Evolutionary conservation across 2,329 filamentous ascomycete species (phyloP).

Genomic region (Daldinia sp.): DNA sequence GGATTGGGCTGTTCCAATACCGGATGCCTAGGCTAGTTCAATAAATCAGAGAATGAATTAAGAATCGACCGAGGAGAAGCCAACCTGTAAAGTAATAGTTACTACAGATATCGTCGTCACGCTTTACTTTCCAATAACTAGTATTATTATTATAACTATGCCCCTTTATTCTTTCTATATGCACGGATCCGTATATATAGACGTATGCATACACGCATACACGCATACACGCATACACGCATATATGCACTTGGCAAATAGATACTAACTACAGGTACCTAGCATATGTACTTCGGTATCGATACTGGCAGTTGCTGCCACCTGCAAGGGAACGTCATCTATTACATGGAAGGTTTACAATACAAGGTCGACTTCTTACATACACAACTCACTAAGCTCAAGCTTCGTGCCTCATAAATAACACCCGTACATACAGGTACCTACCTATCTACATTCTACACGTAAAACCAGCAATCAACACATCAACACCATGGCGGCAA

Average conservation of each 20-base stretch:
- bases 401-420: not conserved
- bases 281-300: not conserved
- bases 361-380: not conserved
- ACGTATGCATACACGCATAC: not conserved
- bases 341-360: not conserved
- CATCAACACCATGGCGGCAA: constrained; percentile 57
- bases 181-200: too few species aligned
- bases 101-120: too few species aligned
- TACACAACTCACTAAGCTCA: not conserved
- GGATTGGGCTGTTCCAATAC: not conserved
- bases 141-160: not conserved
- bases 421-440: not conserved
- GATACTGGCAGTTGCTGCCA: constrained; percentile 8
- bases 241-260: not conserved
- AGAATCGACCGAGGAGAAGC: not conserved
- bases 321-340: constrained; percentile 22
- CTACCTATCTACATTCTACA: not conserved
- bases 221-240: not conserved
- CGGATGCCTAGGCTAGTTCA: constrained; percentile 1
- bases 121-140: too few species aligned
- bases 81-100: not conserved
- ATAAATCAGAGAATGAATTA: constrained; percentile 3
- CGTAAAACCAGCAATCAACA: not conserved
- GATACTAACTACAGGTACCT: not conserved
- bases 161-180: not conserved